phyloP scores from a whole-genome alignment of 345 rosid genomes.

The Acer saccharum region DNA sequence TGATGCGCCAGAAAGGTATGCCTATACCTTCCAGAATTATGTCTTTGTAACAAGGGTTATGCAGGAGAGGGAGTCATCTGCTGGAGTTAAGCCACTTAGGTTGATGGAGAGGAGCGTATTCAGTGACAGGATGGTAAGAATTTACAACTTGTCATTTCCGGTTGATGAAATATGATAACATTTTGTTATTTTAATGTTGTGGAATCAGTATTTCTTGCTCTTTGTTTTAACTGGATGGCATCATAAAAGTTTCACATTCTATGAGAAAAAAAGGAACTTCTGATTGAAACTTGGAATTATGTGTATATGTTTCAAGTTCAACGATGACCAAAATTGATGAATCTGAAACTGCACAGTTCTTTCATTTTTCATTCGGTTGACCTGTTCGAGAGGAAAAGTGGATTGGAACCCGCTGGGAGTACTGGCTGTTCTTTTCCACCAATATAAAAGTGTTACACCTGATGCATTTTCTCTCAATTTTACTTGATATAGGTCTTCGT shows the following conservation, averaged over 20 bases:
- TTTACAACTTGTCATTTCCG: not conserved
- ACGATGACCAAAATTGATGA: slow-evolving; percentile 7
- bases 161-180: not conserved
- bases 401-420: not conserved
- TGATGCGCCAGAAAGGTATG: slow-evolving; percentile 92
- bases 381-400: slow-evolving; percentile 18
- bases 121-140: slow-evolving; percentile 94
- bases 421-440: not conserved
- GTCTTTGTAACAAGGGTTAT: slow-evolving; percentile 96
- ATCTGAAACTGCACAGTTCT: slow-evolving; percentile 12
- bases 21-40: slow-evolving; percentile 98
- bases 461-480: slow-evolving; percentile 26
- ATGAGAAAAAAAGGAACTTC: not conserved
- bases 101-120: slow-evolving; percentile 98
- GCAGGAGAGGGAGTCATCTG: slow-evolving; percentile 98
- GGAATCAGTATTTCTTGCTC: not conserved
- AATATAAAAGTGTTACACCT: slow-evolving; percentile 21
- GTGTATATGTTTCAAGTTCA: not conserved
- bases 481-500: slow-evolving; percentile 74
- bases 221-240: not conserved
- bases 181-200: not conserved
- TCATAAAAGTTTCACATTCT: not conserved
- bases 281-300: slow-evolving; percentile 4
- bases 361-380: slow-evolving; percentile 26
- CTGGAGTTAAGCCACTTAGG: slow-evolving; percentile 88